Evolutionary conservation across 1,284 basidiomycete species (phyloP).

Genomic region (Microbotryum intermedium): DNA sequence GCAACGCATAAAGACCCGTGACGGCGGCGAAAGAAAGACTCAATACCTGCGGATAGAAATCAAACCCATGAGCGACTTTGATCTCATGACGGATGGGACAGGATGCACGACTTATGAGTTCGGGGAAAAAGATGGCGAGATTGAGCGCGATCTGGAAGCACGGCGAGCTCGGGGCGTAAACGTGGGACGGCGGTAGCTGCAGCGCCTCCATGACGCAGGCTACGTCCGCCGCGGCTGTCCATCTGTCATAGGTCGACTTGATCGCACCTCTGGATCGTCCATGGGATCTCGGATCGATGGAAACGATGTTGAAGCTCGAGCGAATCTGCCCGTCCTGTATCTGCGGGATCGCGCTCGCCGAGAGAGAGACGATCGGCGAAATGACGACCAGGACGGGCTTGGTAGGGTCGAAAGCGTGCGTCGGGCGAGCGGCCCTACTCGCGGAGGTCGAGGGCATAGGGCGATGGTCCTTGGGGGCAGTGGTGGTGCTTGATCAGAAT

Average conservation of each 20-base stretch:
- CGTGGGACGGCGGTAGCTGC: not conserved
- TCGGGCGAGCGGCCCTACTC: not conserved
- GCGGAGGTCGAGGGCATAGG: too few relatives aligned
- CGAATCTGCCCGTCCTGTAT: not conserved
- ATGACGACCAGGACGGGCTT: slow-evolving; percentile 6
- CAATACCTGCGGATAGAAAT: not conserved
- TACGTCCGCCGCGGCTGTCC: slow-evolving; percentile 11
- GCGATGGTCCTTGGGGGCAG: too few relatives aligned
- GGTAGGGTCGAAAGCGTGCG: not conserved
- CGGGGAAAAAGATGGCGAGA: slow-evolving; percentile 8
- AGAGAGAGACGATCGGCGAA: not conserved
- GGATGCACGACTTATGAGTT: not conserved
- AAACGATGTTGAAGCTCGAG: slow-evolving; percentile 3
- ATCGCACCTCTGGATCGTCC: not conserved
- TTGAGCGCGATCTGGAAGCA: slow-evolving; percentile 7
- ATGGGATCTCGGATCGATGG: slow-evolving; percentile 7
- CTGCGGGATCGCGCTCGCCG: not conserved
- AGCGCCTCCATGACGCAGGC: slow-evolving; percentile 14
- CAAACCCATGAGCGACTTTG: not conserved
- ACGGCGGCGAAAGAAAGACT: not conserved
- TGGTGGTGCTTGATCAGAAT: too few relatives aligned
- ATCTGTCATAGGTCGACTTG: slow-evolving; percentile 3
- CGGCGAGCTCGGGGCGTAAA: slow-evolving; percentile 8
- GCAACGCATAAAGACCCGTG: too few relatives aligned
- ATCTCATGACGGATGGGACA: not conserved